phyloP scores from a whole-genome alignment of 257 asterid genomes.

The Osmanthus fragrans region DNA sequence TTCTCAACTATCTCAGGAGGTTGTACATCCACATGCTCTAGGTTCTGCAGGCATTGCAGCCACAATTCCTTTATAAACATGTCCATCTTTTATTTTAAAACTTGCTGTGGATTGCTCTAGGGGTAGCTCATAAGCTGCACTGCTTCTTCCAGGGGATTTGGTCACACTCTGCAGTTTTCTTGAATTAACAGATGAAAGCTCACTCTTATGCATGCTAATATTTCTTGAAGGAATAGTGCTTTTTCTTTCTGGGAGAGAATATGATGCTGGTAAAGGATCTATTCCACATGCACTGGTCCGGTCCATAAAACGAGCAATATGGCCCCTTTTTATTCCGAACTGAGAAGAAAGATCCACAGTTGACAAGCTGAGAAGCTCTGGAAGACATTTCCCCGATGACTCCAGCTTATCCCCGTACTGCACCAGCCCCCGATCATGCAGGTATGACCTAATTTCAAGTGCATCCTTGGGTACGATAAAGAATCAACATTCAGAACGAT shows the following conservation, averaged over 20 bases:
- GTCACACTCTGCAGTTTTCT: constrained; percentile 24
- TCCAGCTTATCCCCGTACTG: constrained; percentile 42
- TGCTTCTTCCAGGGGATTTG: constrained; percentile 25
- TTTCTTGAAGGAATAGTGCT: constrained; percentile 23
- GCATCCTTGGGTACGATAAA: constrained; percentile 37
- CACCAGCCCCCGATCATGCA: constrained; percentile 45
- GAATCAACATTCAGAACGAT: not conserved
- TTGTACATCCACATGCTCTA: constrained; percentile 50
- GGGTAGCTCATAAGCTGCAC: constrained; percentile 26
- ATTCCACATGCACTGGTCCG: constrained; percentile 19
- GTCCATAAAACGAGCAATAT: constrained; percentile 41
- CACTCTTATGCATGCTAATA: constrained; percentile 30
- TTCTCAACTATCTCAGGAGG: constrained; percentile 38
- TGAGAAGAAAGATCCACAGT: constrained; percentile 31
- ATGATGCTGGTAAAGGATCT: constrained; percentile 26
- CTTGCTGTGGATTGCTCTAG: constrained; percentile 42
- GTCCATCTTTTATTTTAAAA: constrained; percentile 44
- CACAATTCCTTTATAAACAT: constrained; percentile 43
- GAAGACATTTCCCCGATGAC: constrained; percentile 32
- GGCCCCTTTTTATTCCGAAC: constrained; percentile 48
- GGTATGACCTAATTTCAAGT: constrained; percentile 47
- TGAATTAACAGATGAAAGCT: constrained; percentile 28
- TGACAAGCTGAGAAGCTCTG: constrained; percentile 33
- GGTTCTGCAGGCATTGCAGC: constrained; percentile 47
- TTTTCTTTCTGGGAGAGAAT: constrained; percentile 24